Evolutionary conservation across 108 stramenopile genomes (phyloP).

Genomic region (Cyclostephanos invisitatus): DNA sequence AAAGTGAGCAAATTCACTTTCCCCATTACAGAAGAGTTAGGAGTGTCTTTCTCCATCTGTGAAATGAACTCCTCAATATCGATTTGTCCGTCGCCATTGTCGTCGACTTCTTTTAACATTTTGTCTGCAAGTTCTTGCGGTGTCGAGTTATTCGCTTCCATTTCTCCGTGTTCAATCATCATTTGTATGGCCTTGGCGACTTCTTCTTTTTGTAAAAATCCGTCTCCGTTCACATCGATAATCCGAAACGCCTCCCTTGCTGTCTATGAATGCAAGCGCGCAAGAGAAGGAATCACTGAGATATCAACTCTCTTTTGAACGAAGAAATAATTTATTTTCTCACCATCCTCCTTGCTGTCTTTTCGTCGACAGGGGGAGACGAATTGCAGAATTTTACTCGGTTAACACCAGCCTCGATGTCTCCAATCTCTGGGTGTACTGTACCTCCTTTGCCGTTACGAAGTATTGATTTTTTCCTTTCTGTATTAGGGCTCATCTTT

Average conservation of each 20-base stretch:
- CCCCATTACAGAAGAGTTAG: conserved; percentile 4
- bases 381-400: conserved; percentile 22
- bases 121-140: conserved; percentile 41
- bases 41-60: conserved; percentile 33
- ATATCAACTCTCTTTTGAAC: background rate
- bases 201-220: conserved; percentile 53
- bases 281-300: background rate
- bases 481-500: background rate
- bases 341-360: conserved; percentile 30
- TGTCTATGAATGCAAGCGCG: conserved; percentile 20
- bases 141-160: conserved; percentile 33
- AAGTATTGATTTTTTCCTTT: background rate
- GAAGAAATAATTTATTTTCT: conserved; percentile 1
- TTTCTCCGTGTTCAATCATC: conserved; percentile 41
- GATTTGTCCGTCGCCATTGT: conserved; percentile 55
- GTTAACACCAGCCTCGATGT: conserved; percentile 29
- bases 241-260: conserved; percentile 57
- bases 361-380: conserved; percentile 11
- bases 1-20: conserved; percentile 14
- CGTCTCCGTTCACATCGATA: conserved; percentile 62
- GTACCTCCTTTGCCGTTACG: conserved; percentile 5
- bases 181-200: conserved; percentile 49
- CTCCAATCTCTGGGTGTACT: conserved; percentile 26
- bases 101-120: conserved; percentile 55
- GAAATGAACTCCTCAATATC: conserved; percentile 53